Base-by-base conservation (phyloP, 2,329 filamentous ascomycete genomes). In the Hysterium pulicare region DNA sequence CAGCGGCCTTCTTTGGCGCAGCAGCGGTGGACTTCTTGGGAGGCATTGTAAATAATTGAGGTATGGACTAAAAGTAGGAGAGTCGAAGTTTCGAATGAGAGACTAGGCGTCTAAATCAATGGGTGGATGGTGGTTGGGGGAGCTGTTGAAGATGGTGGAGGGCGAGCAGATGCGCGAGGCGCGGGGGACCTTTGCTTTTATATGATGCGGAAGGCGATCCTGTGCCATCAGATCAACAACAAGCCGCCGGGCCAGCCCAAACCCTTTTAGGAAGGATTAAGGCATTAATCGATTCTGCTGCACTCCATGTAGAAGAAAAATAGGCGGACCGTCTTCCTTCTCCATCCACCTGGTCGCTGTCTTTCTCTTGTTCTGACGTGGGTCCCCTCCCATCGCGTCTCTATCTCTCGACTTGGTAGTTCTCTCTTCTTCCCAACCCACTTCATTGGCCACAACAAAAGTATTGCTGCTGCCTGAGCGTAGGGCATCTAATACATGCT, bases 21-120 rank as follows among this genome's bases (percentile, higher is more conserved):
- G 77, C 72, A 57, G 75, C 64, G 54, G 72, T 59, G 55, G 73
- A 68, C 71, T 83, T 82, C 75, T 84, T 85, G 58, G 81, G 78
- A 76, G 81, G 74, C 82, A 85, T 85, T 60, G 58, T 73, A 57
- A 50, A 46, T 59, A 49, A 48, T 59, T 48, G 46, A 49, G 51
- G 49, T 50, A 58, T 55, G 45, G 50, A 42, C 38, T 44, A 41
- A 52, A 52, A 54, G 54, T 55, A 15, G 45, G 35, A 43, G 47
- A 49, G 51, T 42, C 52, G 56, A 53, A 55, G 13, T 28, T 59
- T 66, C 54, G 42, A 64, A 60, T 57, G 65, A 69, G 48, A 37
- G 58, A 45, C 33, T 38, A 32, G 42, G 40, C 36, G 47, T 42
- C 22, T 16, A 46, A 54, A 55, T 61, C 43, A 53, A 55, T 53